phyloP scores from a whole-genome alignment of 2,329 filamentous ascomycete species.

The Chrysoporthe austroafricana region DNA sequence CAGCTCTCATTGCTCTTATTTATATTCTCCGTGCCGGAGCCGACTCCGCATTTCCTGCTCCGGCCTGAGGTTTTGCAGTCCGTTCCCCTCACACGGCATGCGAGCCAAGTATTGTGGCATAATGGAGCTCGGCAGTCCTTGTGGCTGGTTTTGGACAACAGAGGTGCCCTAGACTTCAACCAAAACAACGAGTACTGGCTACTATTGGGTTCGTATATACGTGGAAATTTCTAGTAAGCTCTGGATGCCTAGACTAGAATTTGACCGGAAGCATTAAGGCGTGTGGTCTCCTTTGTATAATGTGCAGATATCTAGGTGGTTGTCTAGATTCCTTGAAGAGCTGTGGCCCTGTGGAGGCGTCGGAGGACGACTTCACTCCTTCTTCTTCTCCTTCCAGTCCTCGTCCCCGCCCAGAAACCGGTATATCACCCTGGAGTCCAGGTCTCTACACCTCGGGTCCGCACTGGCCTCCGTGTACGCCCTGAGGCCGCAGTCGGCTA shows the following conservation, averaged over 20 bases:
- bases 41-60: neutral
- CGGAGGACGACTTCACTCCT: neutral
- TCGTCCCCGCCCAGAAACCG: constrained; percentile 58
- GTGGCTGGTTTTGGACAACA: neutral
- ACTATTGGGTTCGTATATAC: too few species aligned
- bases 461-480: constrained; percentile 56
- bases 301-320: too few species aligned
- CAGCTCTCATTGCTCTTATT: neutral
- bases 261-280: too few species aligned
- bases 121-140: neutral
- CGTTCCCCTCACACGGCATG: constrained; percentile 1
- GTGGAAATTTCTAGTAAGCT: too few species aligned
- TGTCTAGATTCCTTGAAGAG: too few species aligned
- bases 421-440: constrained; percentile 62
- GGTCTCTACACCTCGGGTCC: constrained; percentile 54
- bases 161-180: too few species aligned
- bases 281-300: too few species aligned
- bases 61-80: neutral
- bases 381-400: constrained; percentile 44
- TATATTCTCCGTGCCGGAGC: neutral
- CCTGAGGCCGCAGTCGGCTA: constrained; percentile 53
- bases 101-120: neutral
- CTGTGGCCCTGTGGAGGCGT: too few species aligned
- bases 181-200: too few species aligned
- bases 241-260: too few species aligned